Conservation (phyloP, 148 eudicot genomes). For the Pouteria glomerata region DNA sequence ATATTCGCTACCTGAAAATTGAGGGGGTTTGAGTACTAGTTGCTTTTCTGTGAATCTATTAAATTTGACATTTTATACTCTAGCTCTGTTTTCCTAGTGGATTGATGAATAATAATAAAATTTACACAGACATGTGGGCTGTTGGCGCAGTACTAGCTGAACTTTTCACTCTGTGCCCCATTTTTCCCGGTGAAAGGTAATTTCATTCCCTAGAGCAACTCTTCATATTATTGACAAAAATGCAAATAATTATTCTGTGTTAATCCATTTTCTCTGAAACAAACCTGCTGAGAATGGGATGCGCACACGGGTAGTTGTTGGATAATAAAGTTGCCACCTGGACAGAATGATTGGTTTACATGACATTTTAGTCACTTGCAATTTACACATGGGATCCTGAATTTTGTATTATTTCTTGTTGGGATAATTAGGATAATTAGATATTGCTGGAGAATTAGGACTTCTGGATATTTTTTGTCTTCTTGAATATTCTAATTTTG, state of each 20-base stretch:
- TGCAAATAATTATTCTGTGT: neutral
- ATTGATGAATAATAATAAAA: constrained; percentile 9
- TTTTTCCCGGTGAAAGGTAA: constrained; percentile 96
- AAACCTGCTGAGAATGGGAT: neutral
- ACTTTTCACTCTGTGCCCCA: constrained; percentile 68
- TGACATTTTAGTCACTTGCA: too few relatives aligned
- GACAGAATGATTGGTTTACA: too few relatives aligned
- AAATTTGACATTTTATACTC: too few relatives aligned
- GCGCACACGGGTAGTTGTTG: neutral
- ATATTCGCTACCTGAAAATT: too few relatives aligned
- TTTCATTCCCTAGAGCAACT: neutral
- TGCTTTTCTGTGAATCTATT: too few relatives aligned
- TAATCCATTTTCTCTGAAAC: constrained; percentile 1
- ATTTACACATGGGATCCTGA: too few relatives aligned
- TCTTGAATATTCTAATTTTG: too few relatives aligned
- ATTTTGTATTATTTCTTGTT: too few relatives aligned
- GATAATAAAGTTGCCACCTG: neutral
- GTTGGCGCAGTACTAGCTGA: constrained; percentile 95
- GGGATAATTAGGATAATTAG: too few relatives aligned
- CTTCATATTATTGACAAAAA: neutral
- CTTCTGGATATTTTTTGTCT: too few relatives aligned
- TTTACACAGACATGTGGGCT: constrained; percentile 99
- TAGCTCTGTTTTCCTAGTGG: neutral
- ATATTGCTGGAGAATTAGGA: too few relatives aligned
- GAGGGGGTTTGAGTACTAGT: too few relatives aligned